phyloP scores from a whole-genome alignment of 1,139 yeast species.

The Geotrichum australiense region DNA sequence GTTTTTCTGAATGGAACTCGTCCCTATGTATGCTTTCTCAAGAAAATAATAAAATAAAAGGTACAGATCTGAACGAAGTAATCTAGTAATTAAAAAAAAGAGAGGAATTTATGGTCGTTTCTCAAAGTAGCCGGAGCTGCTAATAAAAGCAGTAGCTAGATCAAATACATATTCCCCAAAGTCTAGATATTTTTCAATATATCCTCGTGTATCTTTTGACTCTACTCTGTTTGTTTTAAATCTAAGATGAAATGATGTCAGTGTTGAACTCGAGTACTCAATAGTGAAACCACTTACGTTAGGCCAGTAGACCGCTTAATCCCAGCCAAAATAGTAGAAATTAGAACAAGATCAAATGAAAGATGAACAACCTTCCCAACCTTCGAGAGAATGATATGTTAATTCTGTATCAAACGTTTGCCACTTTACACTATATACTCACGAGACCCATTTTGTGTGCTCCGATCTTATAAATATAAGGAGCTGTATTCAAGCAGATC shows the following conservation, averaged over 20 bases:
- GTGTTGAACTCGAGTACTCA: no score
- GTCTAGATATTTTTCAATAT: constrained; percentile 61
- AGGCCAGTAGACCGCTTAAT: constrained; percentile 83
- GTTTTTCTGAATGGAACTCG: no score
- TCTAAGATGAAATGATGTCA: constrained; percentile 28
- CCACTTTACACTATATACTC: neutral
- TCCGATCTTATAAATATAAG: neutral
- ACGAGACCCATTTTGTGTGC: neutral
- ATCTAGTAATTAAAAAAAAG: neutral
- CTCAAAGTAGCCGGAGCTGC: constrained; percentile 66
- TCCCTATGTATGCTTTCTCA: no score
- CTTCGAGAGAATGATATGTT: constrained; percentile 19
- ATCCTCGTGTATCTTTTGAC: constrained; percentile 48
- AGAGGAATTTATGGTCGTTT: constrained; percentile 20
- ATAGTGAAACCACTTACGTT: constrained; percentile 39
- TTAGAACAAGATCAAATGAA: constrained; percentile 64
- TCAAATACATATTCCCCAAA: constrained; percentile 84
- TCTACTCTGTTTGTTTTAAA: constrained; percentile 35
- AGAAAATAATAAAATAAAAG: no score
- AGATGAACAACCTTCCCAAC: constrained; percentile 45
- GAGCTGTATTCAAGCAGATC: neutral
- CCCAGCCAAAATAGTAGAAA: constrained; percentile 84
- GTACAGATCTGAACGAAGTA: no score
- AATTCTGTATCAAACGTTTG: neutral
- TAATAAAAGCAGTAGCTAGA: constrained; percentile 61